A percentile compares a stretch with the other conserved stretches of the same genome.
These are phyloP conservation scores for Solanum aculeatissimum DNA, from an alignment of 305 asterid genomes.

Conservation along the genomic window DNA sequence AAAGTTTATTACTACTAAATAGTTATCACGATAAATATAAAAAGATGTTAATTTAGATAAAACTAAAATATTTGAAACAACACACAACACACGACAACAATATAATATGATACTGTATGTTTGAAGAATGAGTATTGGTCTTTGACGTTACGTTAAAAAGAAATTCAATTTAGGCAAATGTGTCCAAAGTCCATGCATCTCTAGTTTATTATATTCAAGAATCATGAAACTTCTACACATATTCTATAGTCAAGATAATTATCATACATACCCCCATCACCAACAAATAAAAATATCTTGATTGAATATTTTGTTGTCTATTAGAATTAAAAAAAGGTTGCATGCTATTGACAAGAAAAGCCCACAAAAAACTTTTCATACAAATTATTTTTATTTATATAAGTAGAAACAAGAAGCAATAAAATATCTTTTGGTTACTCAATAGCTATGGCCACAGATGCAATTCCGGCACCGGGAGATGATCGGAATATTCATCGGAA, in stretches of 20 bases:
- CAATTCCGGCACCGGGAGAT: neutral
- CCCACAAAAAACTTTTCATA: too few relatives aligned
- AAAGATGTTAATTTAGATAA: neutral
- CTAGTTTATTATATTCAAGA: neutral
- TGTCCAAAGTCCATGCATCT: neutral
- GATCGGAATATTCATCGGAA: neutral
- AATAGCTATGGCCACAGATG: slow-evolving; percentile 12
- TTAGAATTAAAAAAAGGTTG: neutral
- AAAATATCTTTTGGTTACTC: neutral
- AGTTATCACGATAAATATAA: too few relatives aligned
- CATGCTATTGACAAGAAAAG: neutral
- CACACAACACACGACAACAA: neutral
- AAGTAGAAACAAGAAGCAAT: neutral
- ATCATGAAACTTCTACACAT: neutral
- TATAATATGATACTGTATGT: neutral
- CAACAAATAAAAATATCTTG: neutral
- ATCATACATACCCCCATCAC: neutral
- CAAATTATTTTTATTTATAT: neutral
- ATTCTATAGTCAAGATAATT: neutral
- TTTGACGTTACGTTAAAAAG: neutral
- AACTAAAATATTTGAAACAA: neutral
- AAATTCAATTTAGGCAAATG: neutral
- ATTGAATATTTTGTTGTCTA: neutral
- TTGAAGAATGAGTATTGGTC: neutral
- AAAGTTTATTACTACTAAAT: too few relatives aligned